A percentile compares a stretch with the other conserved stretches of the same genome.
phyloP scores from a whole-genome alignment of 2,329 filamentous ascomycete species.

The Colletotrichum sp. region DNA sequence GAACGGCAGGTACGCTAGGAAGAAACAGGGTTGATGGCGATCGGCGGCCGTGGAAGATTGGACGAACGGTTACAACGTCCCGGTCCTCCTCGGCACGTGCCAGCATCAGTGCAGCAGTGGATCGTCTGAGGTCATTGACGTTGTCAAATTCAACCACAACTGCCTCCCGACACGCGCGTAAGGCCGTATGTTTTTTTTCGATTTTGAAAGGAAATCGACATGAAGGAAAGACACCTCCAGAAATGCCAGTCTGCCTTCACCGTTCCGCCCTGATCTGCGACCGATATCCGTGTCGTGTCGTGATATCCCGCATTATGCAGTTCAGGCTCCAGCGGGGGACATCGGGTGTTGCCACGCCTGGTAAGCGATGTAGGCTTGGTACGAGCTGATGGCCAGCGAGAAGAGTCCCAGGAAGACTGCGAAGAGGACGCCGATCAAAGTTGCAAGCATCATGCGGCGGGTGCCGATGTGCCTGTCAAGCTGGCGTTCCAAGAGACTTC shows the following conservation, averaged over 20 bases:
- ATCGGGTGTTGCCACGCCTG: constrained; percentile 26
- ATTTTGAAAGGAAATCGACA: neutral
- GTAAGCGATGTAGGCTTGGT: constrained; percentile 26
- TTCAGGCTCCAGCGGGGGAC: neutral
- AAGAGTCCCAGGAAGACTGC: constrained; percentile 23
- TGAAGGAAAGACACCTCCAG: neutral
- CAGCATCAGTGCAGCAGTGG: neutral
- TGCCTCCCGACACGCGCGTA: neutral
- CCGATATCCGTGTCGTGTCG: neutral
- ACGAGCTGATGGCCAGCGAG: constrained; percentile 19
- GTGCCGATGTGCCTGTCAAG: constrained; percentile 25
- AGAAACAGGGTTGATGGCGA: neutral
- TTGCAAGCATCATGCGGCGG: constrained; percentile 29
- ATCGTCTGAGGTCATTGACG: neutral
- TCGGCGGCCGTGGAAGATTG: neutral
- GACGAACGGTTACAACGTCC: neutral
- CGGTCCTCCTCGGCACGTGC: neutral
- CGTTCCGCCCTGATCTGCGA: neutral
- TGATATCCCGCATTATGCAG: too few species aligned
- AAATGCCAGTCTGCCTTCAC: neutral
- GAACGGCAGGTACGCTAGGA: neutral
- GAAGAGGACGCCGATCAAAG: constrained; percentile 24
- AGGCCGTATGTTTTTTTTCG: neutral
- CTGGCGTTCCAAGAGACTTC: constrained; percentile 18
- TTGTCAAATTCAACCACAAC: neutral